These are phyloP conservation scores for Atkinsonella hypoxylon DNA, from an alignment of 2,329 filamentous ascomycete species.

Conservation along the genomic window DNA sequence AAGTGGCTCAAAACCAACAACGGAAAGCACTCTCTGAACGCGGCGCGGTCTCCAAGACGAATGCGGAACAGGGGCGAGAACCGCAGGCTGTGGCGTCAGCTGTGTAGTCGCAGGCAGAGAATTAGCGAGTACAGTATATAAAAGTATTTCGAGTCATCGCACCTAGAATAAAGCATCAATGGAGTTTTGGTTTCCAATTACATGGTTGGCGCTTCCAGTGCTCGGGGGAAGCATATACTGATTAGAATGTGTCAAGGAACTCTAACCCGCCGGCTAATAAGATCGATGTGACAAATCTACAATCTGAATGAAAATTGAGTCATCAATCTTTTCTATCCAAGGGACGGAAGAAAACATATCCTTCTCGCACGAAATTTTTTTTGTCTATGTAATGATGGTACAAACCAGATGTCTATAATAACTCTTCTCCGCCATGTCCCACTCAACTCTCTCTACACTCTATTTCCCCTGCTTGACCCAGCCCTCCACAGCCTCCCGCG, in stretches of 20 bases:
- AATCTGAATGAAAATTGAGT: not conserved
- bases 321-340: not conserved
- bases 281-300: not conserved
- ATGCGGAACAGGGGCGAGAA: slow-evolving; percentile 11
- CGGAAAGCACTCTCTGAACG: slow-evolving; percentile 25
- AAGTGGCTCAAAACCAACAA: slow-evolving; percentile 24
- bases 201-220: too few species aligned
- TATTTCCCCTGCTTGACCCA: slow-evolving; percentile 89
- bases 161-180: not conserved
- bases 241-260: too few species aligned
- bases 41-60: slow-evolving; percentile 12
- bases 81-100: slow-evolving; percentile 13
- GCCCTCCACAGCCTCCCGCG: slow-evolving; percentile 66
- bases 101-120: not conserved
- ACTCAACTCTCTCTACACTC: slow-evolving; percentile 13
- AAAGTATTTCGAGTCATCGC: too few species aligned
- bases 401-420: slow-evolving; percentile 12
- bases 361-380: not conserved
- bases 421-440: not conserved
- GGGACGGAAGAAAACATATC: not conserved
- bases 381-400: slow-evolving; percentile 26
- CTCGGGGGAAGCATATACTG: too few species aligned
- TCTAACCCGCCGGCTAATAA: too few species aligned
- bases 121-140: too few species aligned
- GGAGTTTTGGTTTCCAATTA: not conserved